Base-by-base conservation (phyloP, 495 filamentous ascomycete species). In the Pseudevernia furfuracea region DNA sequence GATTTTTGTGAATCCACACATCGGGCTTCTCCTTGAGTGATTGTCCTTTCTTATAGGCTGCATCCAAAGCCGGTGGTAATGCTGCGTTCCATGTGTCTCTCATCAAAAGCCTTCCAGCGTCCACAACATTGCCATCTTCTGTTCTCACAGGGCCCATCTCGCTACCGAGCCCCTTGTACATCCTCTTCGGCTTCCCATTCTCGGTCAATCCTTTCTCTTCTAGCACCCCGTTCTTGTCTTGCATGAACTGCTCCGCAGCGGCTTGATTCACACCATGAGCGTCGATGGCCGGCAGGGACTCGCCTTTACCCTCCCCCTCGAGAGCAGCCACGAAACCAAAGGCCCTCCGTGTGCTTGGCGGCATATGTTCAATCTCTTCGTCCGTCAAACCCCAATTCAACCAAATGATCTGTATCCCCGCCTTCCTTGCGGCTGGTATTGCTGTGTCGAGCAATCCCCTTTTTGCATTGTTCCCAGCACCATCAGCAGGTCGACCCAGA, bases 351-450 rank as follows among this genome's bases (percentile, higher is more conserved):
- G 78, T 72, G 6, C 71, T 76, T 30, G 83, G 79, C 6, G 84
- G 82, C 75, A 85, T 79, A 3, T 59, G 67, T 10, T 53, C 63
- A 23, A 87, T 68, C 55, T 85, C 83, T 23, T 77, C 59, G 28
- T 85, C 77, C 9, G 73, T 82, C 30, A 86, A 67, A 9, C 84
- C 84, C 83, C 83, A 86, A 65, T 84, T 85, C 39, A 86, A 72
- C 83, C 83, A 86, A 7, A 85, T 72, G 43, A 85, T 71, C 11
- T 48, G 74, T 32, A 86, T 78, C 10, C 76, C 81, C 25, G 75
- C 75, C 58, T 77, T 73, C 14, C 79, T 66, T 7, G 74, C 74
- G 4, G 78, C 78, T 17, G 79, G 79, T 58, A 81, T 78, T 7
- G 72, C 77, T 12, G 68, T 61, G 17, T 68, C 23, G 9, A 77